Percentiles rank a stretch among this genome's conserved stretches.
These are phyloP conservation scores for Kwoniella newhampshirensis DNA, from an alignment of 768 basidiomycete genomes.

Conservation along the genomic window DNA sequence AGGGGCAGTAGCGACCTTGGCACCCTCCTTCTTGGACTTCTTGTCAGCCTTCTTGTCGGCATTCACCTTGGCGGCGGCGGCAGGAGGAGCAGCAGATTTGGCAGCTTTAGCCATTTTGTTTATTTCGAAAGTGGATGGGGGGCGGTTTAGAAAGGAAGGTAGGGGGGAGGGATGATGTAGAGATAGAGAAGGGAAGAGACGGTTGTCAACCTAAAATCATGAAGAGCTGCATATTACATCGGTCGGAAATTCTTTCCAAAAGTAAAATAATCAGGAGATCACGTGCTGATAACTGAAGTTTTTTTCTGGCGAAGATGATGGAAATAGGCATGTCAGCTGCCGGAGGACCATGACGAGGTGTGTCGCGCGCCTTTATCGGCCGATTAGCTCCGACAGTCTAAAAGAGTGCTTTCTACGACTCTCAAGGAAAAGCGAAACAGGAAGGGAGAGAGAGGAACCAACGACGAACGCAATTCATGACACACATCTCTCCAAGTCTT, in stretches of 20 bases:
- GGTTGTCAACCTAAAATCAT: neutral
- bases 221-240: neutral
- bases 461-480: too few species aligned
- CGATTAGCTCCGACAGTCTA: slow-evolving; percentile 7
- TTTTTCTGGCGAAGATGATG: too few species aligned
- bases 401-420: too few species aligned
- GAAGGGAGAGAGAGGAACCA: too few species aligned
- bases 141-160: slow-evolving; percentile 3
- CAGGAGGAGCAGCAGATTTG: slow-evolving; percentile 36
- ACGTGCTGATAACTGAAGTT: too few species aligned
- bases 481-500: neutral
- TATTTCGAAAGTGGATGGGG: slow-evolving; percentile 9
- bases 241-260: slow-evolving; percentile 21
- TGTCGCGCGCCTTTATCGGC: slow-evolving; percentile 11
- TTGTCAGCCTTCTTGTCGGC: slow-evolving; percentile 42
- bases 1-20: slow-evolving; percentile 26
- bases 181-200: slow-evolving; percentile 4
- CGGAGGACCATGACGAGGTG: too few species aligned
- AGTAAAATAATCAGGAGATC: neutral
- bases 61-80: slow-evolving; percentile 40
- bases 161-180: slow-evolving; percentile 5
- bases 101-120: slow-evolving; percentile 44
- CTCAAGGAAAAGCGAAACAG: too few species aligned
- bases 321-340: too few species aligned
- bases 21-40: slow-evolving; percentile 42